Base-by-base conservation (phyloP, 1,284 basidiomycete genomes). In the Cryptococcus sp. region DNA sequence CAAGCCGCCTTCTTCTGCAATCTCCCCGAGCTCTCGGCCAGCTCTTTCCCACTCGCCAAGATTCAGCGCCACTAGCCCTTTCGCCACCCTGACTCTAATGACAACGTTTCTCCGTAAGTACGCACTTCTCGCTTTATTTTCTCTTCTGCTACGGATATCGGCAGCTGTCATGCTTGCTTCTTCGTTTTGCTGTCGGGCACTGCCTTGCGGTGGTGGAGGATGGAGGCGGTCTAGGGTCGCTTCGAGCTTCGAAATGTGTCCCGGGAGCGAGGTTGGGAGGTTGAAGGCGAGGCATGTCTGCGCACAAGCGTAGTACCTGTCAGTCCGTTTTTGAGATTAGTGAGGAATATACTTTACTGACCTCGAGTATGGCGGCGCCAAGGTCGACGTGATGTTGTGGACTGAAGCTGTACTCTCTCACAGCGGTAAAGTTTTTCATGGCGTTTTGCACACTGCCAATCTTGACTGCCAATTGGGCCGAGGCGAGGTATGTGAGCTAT, bases 401-500 rank as follows among this genome's bases (percentile, higher is more conserved):
- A n/a, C 66, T 65, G 7, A 64, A 62, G 45, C 65, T 67, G 60
- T 71, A 70, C 46, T 77, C 74, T 25, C 74, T 59, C 3, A 66
- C 66, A 1, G 63, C 58, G 11, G 55, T 52, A 49, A 62, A 75
- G 39, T 67, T 56, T 54, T 67, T 70, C 43, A 73, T 61, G 0
- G 70, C 72, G 11, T 61, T 58, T 11, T 20, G 6, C 11, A 63
- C 48, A 15, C 60, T 61, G 10, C 75, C 75, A 16, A 60, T 57
- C 54, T 73, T 73, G 52, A 72, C 44, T 1, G 63, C 50, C n/a
- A 76, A 57, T 56, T 70, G 61, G 4, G 69, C 73, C 38, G 72
- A 66, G 13, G 74, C 70, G 38, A 77, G 64, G 54, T 73, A 69
- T 15, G 74, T 75, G 51, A 77, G 67, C 75, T 76, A 56, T 11